phyloP scores from a whole-genome alignment of 495 filamentous ascomycete genomes.

The Ramalina intermedia region DNA sequence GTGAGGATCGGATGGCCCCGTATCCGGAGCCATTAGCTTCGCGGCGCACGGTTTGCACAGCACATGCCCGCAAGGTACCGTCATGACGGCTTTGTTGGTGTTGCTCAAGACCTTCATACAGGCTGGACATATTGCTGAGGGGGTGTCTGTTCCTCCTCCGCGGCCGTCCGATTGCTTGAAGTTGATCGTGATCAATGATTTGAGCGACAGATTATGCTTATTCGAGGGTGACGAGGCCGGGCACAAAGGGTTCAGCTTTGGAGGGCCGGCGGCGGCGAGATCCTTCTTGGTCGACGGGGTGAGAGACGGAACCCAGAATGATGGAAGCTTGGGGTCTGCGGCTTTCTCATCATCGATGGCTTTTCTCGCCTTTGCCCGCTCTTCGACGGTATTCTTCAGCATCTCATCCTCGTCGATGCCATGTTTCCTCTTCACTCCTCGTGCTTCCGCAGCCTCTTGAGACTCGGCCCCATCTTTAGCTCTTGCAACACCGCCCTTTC shows the following conservation, averaged over 20 bases:
- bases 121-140: slow-evolving; percentile 62
- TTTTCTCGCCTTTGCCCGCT: slow-evolving; percentile 51
- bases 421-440: slow-evolving; percentile 58
- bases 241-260: slow-evolving; percentile 63
- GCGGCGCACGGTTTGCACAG: slow-evolving; percentile 77
- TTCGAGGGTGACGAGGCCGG: slow-evolving; percentile 57
- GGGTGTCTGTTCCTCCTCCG: slow-evolving; percentile 28
- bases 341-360: slow-evolving; percentile 66
- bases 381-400: slow-evolving; percentile 50
- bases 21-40: slow-evolving; percentile 65
- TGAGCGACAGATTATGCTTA: slow-evolving; percentile 68
- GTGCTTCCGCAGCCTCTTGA: slow-evolving; percentile 29
- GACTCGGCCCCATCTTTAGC: slow-evolving; percentile 52
- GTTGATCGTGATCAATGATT: slow-evolving; percentile 61
- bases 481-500: slow-evolving; percentile 25
- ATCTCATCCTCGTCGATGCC: slow-evolving; percentile 74
- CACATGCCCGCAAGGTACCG: slow-evolving; percentile 89
- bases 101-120: slow-evolving; percentile 81
- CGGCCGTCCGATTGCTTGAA: slow-evolving; percentile 53
- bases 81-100: slow-evolving; percentile 69
- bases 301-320: slow-evolving; percentile 87
- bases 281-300: slow-evolving; percentile 49
- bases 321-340: slow-evolving; percentile 60
- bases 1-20: slow-evolving; percentile 49
- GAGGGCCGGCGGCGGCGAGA: slow-evolving; percentile 37